Evolutionary conservation across 2,329 filamentous ascomycete species (phyloP).

Genomic region (Botrytis deweyae): DNA sequence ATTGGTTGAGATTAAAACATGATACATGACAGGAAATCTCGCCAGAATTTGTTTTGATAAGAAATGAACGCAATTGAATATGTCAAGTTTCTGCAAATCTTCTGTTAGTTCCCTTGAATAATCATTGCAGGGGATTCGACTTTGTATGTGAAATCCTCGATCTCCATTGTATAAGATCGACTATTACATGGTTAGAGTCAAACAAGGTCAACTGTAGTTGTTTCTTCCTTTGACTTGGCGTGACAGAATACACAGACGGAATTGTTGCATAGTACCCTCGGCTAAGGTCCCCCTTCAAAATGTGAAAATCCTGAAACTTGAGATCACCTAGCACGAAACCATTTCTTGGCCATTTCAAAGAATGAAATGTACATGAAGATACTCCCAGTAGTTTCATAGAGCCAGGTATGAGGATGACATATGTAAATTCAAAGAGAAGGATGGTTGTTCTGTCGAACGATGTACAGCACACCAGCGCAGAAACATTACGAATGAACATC

Average conservation of each 20-base stretch:
- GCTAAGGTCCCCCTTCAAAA: not conserved
- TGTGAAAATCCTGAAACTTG: not conserved
- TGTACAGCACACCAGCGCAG: not conserved
- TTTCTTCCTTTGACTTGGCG: constrained; percentile 3
- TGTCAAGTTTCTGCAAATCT: not conserved
- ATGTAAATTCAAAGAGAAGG: not conserved
- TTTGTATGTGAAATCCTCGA: not conserved
- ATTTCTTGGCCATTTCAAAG: not conserved
- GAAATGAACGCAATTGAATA: not conserved
- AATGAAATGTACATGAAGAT: not conserved
- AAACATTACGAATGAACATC: not conserved
- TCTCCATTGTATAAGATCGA: not conserved
- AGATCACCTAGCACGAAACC: not conserved
- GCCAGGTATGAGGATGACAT: not conserved
- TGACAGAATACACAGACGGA: not conserved
- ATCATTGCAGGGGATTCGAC: not conserved
- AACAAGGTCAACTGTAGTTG: not conserved
- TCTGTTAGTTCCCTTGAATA: not conserved
- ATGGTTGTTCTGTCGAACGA: not conserved
- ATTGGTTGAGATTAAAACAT: not conserved
- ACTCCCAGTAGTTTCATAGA: not conserved
- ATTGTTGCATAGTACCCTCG: not conserved
- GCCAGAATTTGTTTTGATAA: not conserved
- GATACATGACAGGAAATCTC: not conserved
- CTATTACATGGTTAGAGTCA: not conserved